These are phyloP conservation scores for Arctium lappa DNA, from an alignment of 129 eudicot genomes.

Conservation along the genomic window DNA sequence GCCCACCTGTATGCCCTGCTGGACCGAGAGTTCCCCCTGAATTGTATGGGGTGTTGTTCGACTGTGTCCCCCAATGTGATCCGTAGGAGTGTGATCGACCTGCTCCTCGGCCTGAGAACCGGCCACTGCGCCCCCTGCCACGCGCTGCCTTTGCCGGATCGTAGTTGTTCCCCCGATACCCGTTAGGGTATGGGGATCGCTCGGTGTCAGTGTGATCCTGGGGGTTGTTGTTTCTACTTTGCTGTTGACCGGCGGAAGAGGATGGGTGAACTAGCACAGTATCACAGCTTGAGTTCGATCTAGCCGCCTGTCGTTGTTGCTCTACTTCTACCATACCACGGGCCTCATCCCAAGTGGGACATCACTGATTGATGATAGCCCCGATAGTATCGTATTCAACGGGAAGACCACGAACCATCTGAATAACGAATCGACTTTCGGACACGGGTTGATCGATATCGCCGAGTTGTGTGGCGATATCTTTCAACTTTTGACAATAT, in stretches of 20 bases:
- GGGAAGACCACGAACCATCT: not conserved
- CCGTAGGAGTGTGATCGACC: not conserved
- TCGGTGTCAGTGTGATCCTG: not conserved
- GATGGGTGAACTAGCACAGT: not conserved
- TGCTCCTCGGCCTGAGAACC: not conserved
- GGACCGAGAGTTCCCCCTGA: not conserved
- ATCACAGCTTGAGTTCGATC: not conserved
- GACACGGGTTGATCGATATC: not conserved
- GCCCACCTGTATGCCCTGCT: not conserved
- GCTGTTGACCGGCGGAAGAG: not conserved
- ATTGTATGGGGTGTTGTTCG: not conserved
- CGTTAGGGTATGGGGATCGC: not conserved
- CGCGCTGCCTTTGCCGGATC: not conserved
- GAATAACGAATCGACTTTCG: not conserved
- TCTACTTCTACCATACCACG: not conserved
- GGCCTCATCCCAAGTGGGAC: not conserved
- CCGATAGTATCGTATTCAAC: not conserved
- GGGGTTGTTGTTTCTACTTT: not conserved
- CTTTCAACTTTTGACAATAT: too few species aligned
- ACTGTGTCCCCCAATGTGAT: not conserved
- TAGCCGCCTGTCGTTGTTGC: not conserved
- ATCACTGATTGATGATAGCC: not conserved
- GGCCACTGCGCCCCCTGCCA: not conserved
- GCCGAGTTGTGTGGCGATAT: not conserved
- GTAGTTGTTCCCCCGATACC: not conserved